Evolutionary conservation across 2,329 filamentous ascomycete genomes (phyloP), one percentile per base, ranked within the genome.

Genomic region (Exophiala lecanii-corni): DNA sequence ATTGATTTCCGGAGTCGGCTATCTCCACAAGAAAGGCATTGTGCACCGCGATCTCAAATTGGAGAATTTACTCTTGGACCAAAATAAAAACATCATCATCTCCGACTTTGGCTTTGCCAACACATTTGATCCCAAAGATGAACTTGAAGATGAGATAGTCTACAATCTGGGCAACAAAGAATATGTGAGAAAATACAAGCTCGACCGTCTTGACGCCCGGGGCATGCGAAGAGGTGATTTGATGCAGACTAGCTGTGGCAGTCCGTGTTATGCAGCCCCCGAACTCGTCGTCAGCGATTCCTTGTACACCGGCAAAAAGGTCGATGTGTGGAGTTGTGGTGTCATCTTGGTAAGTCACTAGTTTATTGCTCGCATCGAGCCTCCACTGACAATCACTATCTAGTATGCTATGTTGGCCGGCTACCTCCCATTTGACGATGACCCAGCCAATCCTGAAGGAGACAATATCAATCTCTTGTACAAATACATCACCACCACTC

Each of bases 21-120:
- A 98, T 66, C 73, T 98, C 45, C 92, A 98, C 70, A 96, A 95
- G 67, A 97, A 95, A 69, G 92, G 92, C 49, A 98, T 98, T 55
- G 92, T 98, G 10, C 92, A 98, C 64, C 83, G 92, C 58, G 92
- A 98, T 69, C 69, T 98, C 54, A 98, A 98, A 69, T 75, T 98
- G 35, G 92, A 98, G 68, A 98, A 98, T 61, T 66, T 98, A 57
- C 76, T 98, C 26, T 76, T 98, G 39, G 92, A 98, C 67, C 84
- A 91, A 51, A 96, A 98, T 62, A 84, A 89, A 51, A 98, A 98
- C 71, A 97, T 98, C 60, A 98, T 98, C 68, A 98, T 98, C 61
- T 98, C 92, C 12, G 92, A 98, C 68, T 98, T 98, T 67, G 92
- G 92, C 13, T 98, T 98, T 63, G 92, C 92, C 55, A 98, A 98